phyloP scores from a whole-genome alignment of 2,329 filamentous ascomycete genomes.

The Apiospora sp. region DNA sequence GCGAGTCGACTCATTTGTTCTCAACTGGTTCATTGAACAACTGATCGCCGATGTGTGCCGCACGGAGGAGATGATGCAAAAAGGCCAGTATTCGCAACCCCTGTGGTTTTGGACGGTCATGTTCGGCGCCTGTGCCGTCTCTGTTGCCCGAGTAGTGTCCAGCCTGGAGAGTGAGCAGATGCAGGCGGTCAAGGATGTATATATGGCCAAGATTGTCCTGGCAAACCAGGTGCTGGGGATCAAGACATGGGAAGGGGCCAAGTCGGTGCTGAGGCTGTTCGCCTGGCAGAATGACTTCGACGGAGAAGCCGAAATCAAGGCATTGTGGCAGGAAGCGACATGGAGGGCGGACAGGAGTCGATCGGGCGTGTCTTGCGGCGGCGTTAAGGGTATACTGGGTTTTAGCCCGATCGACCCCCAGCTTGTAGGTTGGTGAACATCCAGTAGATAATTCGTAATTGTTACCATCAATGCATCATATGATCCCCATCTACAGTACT shows the following conservation, averaged over 20 bases:
- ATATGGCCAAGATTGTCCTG: slow-evolving; percentile 51
- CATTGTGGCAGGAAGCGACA: slow-evolving; percentile 52
- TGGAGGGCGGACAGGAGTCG: slow-evolving; percentile 32
- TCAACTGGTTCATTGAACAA: slow-evolving; percentile 56
- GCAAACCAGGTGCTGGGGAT: slow-evolving; percentile 48
- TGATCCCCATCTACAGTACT: neutral
- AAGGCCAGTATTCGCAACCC: slow-evolving; percentile 51
- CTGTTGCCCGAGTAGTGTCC: slow-evolving; percentile 46
- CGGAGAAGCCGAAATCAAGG: slow-evolving; percentile 48
- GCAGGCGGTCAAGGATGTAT: slow-evolving; percentile 46
- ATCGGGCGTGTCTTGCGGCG: slow-evolving; percentile 8
- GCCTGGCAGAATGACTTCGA: slow-evolving; percentile 51
- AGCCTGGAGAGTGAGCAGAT: slow-evolving; percentile 48
- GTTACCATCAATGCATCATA: neutral
- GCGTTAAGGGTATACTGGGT: neutral
- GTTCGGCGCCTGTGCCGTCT: slow-evolving; percentile 53
- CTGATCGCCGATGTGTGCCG: slow-evolving; percentile 52
- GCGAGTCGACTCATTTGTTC: slow-evolving; percentile 51
- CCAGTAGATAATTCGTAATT: neutral
- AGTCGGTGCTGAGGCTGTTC: slow-evolving; percentile 46
- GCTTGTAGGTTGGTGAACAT: slow-evolving; percentile 23
- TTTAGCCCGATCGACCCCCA: slow-evolving; percentile 15
- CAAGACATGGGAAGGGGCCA: slow-evolving; percentile 49
- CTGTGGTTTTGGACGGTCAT: slow-evolving; percentile 57
- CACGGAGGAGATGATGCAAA: slow-evolving; percentile 49